Evolutionary conservation across 1,284 basidiomycete genomes (phyloP), one percentile per base, ranked within the genome.

Genomic region (Takashimella tepidaria): DNA sequence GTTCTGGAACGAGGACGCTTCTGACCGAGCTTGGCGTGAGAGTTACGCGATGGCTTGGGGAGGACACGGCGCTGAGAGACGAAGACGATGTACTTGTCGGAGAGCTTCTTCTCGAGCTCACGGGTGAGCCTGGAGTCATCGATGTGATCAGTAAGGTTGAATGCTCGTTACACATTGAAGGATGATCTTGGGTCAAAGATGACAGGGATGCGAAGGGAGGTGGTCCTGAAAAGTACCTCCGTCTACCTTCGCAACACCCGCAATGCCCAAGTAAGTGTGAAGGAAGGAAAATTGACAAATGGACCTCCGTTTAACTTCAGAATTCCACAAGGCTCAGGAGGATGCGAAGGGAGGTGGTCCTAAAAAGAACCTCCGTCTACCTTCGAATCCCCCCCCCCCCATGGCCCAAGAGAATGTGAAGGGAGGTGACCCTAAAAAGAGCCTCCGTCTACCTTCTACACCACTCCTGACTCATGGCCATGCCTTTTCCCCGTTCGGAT

Each of bases 41-140:
- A 91, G 74, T 84, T 89, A 67, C 92, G 91, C 70, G 91, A 92
- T 61, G 95, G 93, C 81, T 96, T 98, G 82, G 87, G 88, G 77
- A 98, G 83, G 85, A 98, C 95, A 74, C 95, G 88, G 77, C 96
- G 92, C 81, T 99, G 96, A 55, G 90, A 93, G 75, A 98, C 86
- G 77, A 99, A 98, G 61, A 98, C 89, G 76, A 99, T 91, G 80
- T 97, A 95, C 74, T 92, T 87, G 75, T 76, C 75, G 51, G 93
- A 92, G 81, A 99, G 98, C 81, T 98, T 98, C 86, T 99, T 99
- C 85, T 60, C 96, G 73, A 99, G 85, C 79, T 99, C 95, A 60
- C 93, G 88, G 65, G 92, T 97, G 74, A 98, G 87, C 78, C 93
- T 98, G 74, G 20, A 50, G 50, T 48, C 27, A 19, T 50, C 51